Conservation (phyloP, 2,329 filamentous ascomycete species). For the Pochonia chlamydosporia region DNA sequence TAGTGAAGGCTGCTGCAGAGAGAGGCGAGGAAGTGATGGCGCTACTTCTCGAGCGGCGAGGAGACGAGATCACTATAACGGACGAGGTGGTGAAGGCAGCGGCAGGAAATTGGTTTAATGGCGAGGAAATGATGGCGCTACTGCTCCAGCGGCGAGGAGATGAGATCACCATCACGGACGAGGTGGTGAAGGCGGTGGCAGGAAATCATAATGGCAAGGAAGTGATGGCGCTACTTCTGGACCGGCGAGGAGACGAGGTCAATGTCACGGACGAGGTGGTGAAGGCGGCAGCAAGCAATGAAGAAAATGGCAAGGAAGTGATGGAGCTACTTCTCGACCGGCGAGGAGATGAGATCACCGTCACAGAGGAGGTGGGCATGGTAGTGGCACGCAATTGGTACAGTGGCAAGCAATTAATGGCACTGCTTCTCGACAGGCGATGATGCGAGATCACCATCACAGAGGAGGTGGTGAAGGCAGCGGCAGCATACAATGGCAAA, state of each 20-base stretch:
- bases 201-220: neutral
- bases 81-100: neutral
- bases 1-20: neutral
- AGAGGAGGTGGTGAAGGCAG: neutral
- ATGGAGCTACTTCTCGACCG: too few species aligned
- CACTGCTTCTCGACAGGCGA: neutral
- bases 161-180: neutral
- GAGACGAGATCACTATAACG: neutral
- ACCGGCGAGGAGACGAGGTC: too few species aligned
- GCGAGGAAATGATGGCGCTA: neutral
- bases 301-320: too few species aligned
- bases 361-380: too few species aligned
- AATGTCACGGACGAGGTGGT: too few species aligned
- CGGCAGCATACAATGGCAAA: neutral
- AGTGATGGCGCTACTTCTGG: neutral
- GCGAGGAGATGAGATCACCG: too few species aligned
- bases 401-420: neutral
- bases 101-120: neutral
- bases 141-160: neutral
- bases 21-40: neutral
- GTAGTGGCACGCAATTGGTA: neutral
- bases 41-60: neutral
- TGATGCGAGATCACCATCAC: too few species aligned
- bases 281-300: too few species aligned
- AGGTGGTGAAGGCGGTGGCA: constrained; percentile 1